Percentiles rank a stretch among this genome's conserved stretches.
Conservation (phyloP, 345 rosid genomes). For the Pistacia atlantica region DNA sequence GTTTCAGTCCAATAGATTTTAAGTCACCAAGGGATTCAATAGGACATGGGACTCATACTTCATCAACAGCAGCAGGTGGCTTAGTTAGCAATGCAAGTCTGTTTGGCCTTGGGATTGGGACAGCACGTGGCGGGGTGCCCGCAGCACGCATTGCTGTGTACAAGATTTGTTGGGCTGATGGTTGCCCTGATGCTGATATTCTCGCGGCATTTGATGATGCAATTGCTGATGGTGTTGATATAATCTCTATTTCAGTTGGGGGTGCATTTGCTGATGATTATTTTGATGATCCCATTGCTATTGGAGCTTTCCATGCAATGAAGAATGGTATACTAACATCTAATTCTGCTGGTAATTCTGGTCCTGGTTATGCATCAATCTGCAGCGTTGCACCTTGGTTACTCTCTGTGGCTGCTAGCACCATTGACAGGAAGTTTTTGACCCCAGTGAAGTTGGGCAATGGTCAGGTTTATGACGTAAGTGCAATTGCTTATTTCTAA, state of each 20-base stretch:
- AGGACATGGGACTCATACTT: conserved; percentile 39
- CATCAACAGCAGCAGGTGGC: conserved; percentile 36
- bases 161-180: conserved; percentile 39
- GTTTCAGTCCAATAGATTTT: not conserved
- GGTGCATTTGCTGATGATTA: not conserved
- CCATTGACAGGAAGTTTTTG: conserved; percentile 36
- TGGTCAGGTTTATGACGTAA: conserved; percentile 29
- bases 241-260: conserved; percentile 29
- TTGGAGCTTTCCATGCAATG: conserved; percentile 44
- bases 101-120: conserved; percentile 31
- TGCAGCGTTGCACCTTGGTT: conserved; percentile 39
- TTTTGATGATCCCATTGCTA: conserved; percentile 26
- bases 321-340: conserved; percentile 33
- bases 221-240: conserved; percentile 33
- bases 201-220: conserved; percentile 52
- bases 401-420: conserved; percentile 48
- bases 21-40: conserved; percentile 21
- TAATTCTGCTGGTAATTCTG: conserved; percentile 25
- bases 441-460: conserved; percentile 37
- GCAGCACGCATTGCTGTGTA: conserved; percentile 35
- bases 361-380: conserved; percentile 17
- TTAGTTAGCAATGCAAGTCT: conserved; percentile 23
- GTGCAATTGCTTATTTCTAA: not conserved
- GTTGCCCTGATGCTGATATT: conserved; percentile 32
- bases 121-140: conserved; percentile 40